Conservation (phyloP, 1,284 basidiomycete species). For the Pterulicium gracile region DNA sequence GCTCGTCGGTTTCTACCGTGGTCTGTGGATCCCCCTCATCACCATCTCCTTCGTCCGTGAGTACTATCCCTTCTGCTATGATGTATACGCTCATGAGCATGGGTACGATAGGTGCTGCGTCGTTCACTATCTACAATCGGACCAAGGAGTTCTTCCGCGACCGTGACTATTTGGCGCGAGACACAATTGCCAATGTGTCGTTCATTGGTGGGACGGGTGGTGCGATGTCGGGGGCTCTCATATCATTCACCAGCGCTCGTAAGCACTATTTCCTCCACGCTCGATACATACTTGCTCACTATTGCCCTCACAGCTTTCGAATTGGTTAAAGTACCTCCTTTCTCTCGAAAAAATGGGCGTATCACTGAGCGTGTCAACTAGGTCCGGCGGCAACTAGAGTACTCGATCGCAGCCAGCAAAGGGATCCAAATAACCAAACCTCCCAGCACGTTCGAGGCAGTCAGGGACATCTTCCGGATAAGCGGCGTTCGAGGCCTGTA, state of each 20-base stretch:
- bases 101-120: conserved; percentile 55
- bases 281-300: conserved; percentile 7
- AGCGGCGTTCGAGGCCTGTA: conserved; percentile 70
- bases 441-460: conserved; percentile 65
- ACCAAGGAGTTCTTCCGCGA: conserved; percentile 77
- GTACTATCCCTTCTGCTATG: conserved; percentile 20
- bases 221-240: conserved; percentile 73
- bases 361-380: too few species aligned
- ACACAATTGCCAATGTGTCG: conserved; percentile 59
- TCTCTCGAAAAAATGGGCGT: too few species aligned
- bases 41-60: conserved; percentile 94
- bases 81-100: neutral
- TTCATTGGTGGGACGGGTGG: conserved; percentile 70
- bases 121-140: conserved; percentile 88
- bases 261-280: conserved; percentile 25
- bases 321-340: conserved; percentile 89
- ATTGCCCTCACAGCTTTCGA: conserved; percentile 62
- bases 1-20: conserved; percentile 83
- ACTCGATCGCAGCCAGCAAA: conserved; percentile 77
- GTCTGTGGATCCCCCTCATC: conserved; percentile 85
- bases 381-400: conserved; percentile 90
- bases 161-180: conserved; percentile 43
- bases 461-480: conserved; percentile 53
- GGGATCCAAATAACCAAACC: conserved; percentile 58
- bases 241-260: conserved; percentile 80